Evolutionary conservation across 2,329 filamentous ascomycete species (phyloP), one percentile per base, ranked within the genome.

Genomic region (Aspergillus unguis): DNA sequence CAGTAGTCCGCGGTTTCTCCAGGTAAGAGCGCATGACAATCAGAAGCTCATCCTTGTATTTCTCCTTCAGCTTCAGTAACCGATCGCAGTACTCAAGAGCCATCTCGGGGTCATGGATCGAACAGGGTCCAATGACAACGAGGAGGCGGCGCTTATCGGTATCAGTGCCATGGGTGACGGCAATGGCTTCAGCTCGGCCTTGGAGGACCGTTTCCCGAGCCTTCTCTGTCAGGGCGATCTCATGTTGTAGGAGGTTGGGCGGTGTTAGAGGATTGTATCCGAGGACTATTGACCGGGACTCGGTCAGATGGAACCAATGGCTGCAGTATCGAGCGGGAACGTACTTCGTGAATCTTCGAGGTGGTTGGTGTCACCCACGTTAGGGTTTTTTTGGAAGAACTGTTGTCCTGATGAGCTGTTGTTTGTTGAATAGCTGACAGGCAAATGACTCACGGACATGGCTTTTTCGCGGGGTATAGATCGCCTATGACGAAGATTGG

Each of bases 21-120:
- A 99, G 85, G 82, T 99, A 99, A 59, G 90, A 89, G 63, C 94
- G 88, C 94, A 99, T 99, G 57, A 99, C 87, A 62, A 99, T 94
- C 64, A 95, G 81, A 35, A 99, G 82, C 69, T 97, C 90, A 66
- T 92, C 83, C 71, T 88, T 82, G 78, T 96, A 87, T 78, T 95
- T 94, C 70, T 92, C 84, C 75, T 92, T 92, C 65, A 95, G 79
- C 67, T 84, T 79, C 61, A 95, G 71, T 58, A 99, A 80, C 60
- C 87, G 80, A 67, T 91, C 85, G 80, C 91, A 95, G 84, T 99
- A 99, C 69, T 92, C 90, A 61, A 96, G 83, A 8, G 92, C 92
- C 58, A 90, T 88, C 50, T 86, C 78, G 17, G 94, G 92, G 71
- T 99, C 94, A 78, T 99, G 94, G 72, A 99, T 96, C 26, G 90